Evolutionary conservation across 306 rosid genomes (phyloP), one percentile per base, ranked within the genome.

Genomic region (Castanospermum australe): DNA sequence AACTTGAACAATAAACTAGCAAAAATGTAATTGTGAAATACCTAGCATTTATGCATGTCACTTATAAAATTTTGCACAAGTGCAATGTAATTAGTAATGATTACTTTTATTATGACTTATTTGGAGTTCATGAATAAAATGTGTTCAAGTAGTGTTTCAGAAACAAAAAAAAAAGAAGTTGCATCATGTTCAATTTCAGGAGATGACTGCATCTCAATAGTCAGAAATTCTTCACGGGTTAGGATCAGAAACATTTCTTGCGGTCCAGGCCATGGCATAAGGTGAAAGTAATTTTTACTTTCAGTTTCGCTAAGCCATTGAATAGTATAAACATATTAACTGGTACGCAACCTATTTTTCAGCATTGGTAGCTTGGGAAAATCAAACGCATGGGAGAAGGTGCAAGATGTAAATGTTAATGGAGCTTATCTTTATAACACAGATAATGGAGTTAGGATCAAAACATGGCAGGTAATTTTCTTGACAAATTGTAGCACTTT

Each of bases 301-400:
- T 18, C 56, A 76, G 55, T 75, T 15, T 78, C 42, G 65, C 44
- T 64, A 35, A 55, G 12, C 41, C 20, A 22, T 13, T 44, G 0
- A 56, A 32, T 35, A 41, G 67, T 33, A 60, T 36, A 71, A 57
- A 55, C 22, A 20, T 77, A 63, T 69, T 70, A 69, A 81, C 48
- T 47, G 12, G 72, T 9, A 65, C 61, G 68, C 54, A 72, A 71
- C 73, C 44, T 77, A 51, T 79, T 75, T n/a, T 82, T 84, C 86
- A 92, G 99, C 82, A 89, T 94, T 74, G 99, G 99, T 79, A 94
- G 99, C 92, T 85, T 94, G 87, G 99, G 99, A 84, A 92, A 94
- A 82, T 69, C 84, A 44, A 65, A 84, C n/a, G 65, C 83, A 17
- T 79, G 91, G 92, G 90, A 91, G 45, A 87, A 80, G 84, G 92